Evolutionary conservation across 2,329 filamentous ascomycete species (phyloP).

Genomic region (Ascomycota sp.): DNA sequence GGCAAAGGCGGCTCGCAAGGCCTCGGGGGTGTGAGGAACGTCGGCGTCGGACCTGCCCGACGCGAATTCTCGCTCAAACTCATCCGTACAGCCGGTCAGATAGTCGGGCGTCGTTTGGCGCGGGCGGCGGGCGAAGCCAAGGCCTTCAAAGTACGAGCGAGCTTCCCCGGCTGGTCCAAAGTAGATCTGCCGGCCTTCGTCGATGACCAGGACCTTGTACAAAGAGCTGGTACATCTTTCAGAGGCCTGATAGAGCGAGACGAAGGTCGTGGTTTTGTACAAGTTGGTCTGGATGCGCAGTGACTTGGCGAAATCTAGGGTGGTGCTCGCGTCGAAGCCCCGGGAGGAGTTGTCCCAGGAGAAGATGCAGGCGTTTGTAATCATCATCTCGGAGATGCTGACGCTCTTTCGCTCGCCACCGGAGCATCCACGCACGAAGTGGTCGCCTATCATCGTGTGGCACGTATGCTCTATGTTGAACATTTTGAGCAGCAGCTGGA

Average conservation of each 20-base stretch:
- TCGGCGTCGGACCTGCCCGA: conserved; percentile 43
- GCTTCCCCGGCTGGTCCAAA: conserved; percentile 51
- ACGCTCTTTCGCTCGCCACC: conserved; percentile 66
- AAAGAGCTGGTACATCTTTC: conserved; percentile 64
- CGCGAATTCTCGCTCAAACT: conserved; percentile 63
- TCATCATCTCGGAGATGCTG: conserved; percentile 67
- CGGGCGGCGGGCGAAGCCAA: conserved; percentile 56
- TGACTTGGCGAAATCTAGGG: conserved; percentile 45
- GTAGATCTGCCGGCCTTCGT: conserved; percentile 55
- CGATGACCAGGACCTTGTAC: conserved; percentile 74
- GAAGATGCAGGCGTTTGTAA: conserved; percentile 49
- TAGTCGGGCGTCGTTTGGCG: conserved; percentile 69
- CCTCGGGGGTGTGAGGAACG: conserved; percentile 46
- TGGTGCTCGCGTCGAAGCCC: conserved; percentile 47
- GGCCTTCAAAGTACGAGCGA: conserved; percentile 51
- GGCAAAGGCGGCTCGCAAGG: conserved; percentile 49
- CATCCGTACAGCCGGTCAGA: conserved; percentile 62
- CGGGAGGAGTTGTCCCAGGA: conserved; percentile 61
- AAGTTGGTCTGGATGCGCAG: conserved; percentile 66
- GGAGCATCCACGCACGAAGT: conserved; percentile 60
- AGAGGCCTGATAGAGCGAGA: conserved; percentile 70
- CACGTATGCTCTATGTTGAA: conserved; percentile 84
- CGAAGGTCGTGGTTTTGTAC: conserved; percentile 67
- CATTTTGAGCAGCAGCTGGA: conserved; percentile 63
- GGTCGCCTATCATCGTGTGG: conserved; percentile 68